Base-by-base conservation (phyloP, 768 basidiomycete species). In the Boletus reticulatus region DNA sequence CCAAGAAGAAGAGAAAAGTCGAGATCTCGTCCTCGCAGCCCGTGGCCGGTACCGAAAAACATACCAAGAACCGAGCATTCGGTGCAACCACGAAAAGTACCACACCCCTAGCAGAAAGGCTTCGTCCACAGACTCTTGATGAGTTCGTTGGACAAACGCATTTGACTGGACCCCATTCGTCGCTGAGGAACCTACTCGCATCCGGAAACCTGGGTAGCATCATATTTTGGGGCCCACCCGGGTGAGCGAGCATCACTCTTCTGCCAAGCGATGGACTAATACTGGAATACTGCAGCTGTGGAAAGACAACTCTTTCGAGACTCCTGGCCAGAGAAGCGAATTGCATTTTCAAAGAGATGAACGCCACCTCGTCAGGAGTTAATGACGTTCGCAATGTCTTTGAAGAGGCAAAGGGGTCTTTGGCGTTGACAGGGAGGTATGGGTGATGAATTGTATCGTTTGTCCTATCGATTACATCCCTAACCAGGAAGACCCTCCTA, bases 141-240 rank as follows among this genome's bases (percentile, higher is more conserved):
- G 84, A 89, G 4, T 88, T 89, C 56, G 74, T 92, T 29, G 92
- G 92, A 4, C 92, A 94, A 64, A 67, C 67, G 19, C 83, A 89
- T 67, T 62, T 92, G 24, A 81, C 80, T 4, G 82, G 80, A 0
- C 73, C 77, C 0, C 75, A 80, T n/a, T 83, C 83, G 6, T 66
- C 86, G 32, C 75, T 92, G 36, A 75, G 81, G 57, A 76, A 73
- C 37, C 65, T 82, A 47, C 69, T 88, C 14, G 74, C 77, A n/a
- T 68, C 65, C 29, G 79, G 81, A n/a, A 74, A 72, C 20, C 68
- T 77, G 48, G 85, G 86, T 11, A 85, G 84, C 57, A 72, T 86
- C 48, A 81, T 89, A 52, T 74, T 89, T 37, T 90, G 89, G 88
- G 88, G 88, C 2, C 88, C 88, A 16, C 87, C 87, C 1, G 88